phyloP scores from a whole-genome alignment of 805 yeast species.

The Yamadazyma sp. region DNA sequence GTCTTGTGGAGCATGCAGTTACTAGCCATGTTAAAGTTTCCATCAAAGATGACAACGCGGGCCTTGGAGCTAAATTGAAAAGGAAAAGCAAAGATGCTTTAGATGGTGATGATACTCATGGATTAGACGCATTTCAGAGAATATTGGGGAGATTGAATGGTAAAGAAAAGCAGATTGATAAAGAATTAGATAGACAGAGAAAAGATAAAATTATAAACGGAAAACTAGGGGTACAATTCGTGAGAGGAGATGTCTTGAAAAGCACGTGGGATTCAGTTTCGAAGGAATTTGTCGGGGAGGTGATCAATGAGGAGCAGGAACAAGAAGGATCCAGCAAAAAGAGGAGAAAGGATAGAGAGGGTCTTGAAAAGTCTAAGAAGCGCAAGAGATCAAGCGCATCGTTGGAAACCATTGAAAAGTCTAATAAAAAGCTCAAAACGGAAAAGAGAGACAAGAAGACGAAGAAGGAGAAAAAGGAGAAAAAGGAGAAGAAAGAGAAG shows the following conservation, averaged over 20 bases:
- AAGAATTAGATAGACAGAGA: slow-evolving; percentile 68
- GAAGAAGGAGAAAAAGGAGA: slow-evolving; percentile 14
- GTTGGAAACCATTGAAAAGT: no score
- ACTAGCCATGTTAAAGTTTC: slow-evolving; percentile 82
- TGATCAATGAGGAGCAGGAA: background rate
- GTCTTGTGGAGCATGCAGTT: slow-evolving; percentile 61
- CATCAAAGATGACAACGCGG: slow-evolving; percentile 78
- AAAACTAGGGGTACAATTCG: slow-evolving; percentile 84
- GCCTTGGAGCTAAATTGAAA: slow-evolving; percentile 83
- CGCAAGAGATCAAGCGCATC: no score
- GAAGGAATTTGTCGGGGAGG: slow-evolving; percentile 21
- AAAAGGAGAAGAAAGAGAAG: slow-evolving; percentile 7
- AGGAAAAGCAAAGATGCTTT: slow-evolving; percentile 63
- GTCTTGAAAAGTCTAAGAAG: slow-evolving; percentile 20
- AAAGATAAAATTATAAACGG: slow-evolving; percentile 74
- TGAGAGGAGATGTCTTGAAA: slow-evolving; percentile 76
- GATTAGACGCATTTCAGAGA: slow-evolving; percentile 90
- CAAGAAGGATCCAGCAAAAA: background rate
- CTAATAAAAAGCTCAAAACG: slow-evolving; percentile 18
- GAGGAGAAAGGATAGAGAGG: slow-evolving; percentile 20
- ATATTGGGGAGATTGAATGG: slow-evolving; percentile 89
- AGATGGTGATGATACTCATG: slow-evolving; percentile 82
- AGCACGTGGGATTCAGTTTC: slow-evolving; percentile 80
- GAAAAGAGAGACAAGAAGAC: slow-evolving; percentile 22
- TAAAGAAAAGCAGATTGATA: slow-evolving; percentile 62